Base-by-base conservation (phyloP, 352 stramenopile genomes). In the Phytophthora macrochlamydospora region DNA sequence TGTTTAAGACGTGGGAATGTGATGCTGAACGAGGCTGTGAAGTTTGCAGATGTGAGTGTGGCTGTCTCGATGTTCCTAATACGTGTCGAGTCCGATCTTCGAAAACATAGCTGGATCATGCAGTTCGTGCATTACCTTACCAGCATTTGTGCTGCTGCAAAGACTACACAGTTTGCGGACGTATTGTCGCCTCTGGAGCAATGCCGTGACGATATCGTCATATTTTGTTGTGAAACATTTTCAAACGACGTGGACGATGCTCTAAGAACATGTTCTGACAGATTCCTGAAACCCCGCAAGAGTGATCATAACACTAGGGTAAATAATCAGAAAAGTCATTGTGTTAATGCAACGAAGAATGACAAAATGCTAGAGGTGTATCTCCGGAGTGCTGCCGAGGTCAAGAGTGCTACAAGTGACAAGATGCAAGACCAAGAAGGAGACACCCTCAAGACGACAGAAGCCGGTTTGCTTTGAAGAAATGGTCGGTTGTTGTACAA, bases 81-180 rank as follows among this genome's bases (percentile, higher is more conserved):
- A 65, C 40, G 7, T 60, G 49, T 32, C 57, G 57, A 51, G 44
- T 18, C 49, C 11, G 42, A 49, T 49, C 32, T 59, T 42, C 9
- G 38, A 65, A 35, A 65, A 65, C 7, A 31, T 38, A 4, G 49
- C 49, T 65, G 49, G 43, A 18, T 60, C 5, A 66, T 66, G 32
- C 59, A 66, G 24, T 43, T 66, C 35, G 50, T 66, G 13, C 50
- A 60, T 14, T 52, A 66, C 42, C 28, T 66, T 2, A 66, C 30
- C 29, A 42, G 45, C 48, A 12, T 66, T 40, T 32, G 43, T 18
- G 51, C 46, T 48, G 28, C 51, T 8, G 50, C 51, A 12, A 60
- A 51, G 13, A 32, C 14, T 11, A 58, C 35, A 9, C 18, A 11
- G 9, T 38, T 50, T 14, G 37, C 18, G 30, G 14, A 45, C 2